A percentile compares a stretch with the other conserved stretches of the same genome.
phyloP scores from a whole-genome alignment of 2,329 filamentous ascomycete genomes.

The Nannizzia gypsea region DNA sequence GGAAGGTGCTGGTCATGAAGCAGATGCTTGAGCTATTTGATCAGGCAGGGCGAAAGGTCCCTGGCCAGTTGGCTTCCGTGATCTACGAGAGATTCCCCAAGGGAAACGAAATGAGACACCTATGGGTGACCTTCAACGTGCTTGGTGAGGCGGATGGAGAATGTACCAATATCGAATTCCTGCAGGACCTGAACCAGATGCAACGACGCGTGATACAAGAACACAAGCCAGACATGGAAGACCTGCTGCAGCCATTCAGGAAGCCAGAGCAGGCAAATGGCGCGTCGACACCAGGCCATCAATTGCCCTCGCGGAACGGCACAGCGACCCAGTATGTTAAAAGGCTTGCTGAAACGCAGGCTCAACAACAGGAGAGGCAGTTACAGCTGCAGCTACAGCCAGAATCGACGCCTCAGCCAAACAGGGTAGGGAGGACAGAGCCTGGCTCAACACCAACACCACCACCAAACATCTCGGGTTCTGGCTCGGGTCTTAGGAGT shows the following conservation, averaged over 20 bases:
- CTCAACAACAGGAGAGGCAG: not conserved
- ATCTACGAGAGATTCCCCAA: not conserved
- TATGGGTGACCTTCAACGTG: constrained; percentile 2
- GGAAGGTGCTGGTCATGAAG: not conserved
- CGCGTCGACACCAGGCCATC: not conserved
- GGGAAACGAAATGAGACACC: not conserved
- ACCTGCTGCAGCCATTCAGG: not conserved
- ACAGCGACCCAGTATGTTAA: not conserved
- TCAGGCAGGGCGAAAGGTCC: not conserved
- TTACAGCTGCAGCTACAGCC: not conserved
- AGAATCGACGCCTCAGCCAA: not conserved
- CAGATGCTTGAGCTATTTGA: not conserved
- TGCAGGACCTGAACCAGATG: not conserved
- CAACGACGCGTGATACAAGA: constrained; percentile 2
- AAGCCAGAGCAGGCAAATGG: not conserved
- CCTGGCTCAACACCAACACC: not conserved
- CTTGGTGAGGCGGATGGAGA: not conserved
- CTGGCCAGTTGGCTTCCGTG: not conserved
- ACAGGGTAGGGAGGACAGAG: not conserved
- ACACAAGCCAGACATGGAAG: not conserved
- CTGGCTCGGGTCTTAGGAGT: not conserved
- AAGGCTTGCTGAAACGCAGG: not conserved
- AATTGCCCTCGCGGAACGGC: not conserved
- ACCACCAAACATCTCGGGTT: not conserved
- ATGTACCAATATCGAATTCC: not conserved